Evolutionary conservation across 352 stramenopile genomes (phyloP).

Genomic region (Globisporangium ultimum): DNA sequence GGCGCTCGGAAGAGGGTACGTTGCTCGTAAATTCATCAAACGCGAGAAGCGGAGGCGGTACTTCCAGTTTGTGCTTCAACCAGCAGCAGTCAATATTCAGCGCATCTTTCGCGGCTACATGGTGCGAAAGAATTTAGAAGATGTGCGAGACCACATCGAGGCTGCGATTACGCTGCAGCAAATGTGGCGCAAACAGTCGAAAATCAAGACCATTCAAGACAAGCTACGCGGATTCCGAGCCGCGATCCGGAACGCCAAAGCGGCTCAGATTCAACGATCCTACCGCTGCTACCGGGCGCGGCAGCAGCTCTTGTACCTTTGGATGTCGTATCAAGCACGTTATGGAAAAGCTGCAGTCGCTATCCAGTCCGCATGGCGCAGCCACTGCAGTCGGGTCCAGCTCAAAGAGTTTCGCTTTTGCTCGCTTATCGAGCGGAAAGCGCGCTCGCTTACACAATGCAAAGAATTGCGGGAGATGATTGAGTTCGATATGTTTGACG

Average conservation of each 20-base stretch:
- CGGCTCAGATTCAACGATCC: slow-evolving; percentile 45
- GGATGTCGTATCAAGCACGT: slow-evolving; percentile 32
- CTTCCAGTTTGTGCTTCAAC: slow-evolving; percentile 38
- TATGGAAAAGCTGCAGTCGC: slow-evolving; percentile 56
- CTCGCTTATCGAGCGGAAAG: slow-evolving; percentile 62
- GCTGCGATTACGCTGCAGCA: slow-evolving; percentile 73
- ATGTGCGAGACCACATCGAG: slow-evolving; percentile 50
- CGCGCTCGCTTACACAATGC: slow-evolving; percentile 37
- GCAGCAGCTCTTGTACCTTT: slow-evolving; percentile 31
- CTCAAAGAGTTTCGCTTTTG: slow-evolving; percentile 69
- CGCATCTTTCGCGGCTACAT: slow-evolving; percentile 68
- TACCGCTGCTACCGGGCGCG: slow-evolving; percentile 62
- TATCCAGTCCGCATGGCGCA: slow-evolving; percentile 73
- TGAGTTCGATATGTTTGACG: slow-evolving; percentile 68
- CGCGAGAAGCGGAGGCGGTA: slow-evolving; percentile 44
- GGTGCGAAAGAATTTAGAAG: slow-evolving; percentile 48
- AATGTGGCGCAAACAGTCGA: slow-evolving; percentile 58
- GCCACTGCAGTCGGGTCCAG: slow-evolving; percentile 47
- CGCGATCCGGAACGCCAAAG: slow-evolving; percentile 35
- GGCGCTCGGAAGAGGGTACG: slow-evolving; percentile 50
- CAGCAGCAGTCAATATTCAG: slow-evolving; percentile 51
- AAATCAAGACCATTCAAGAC: slow-evolving; percentile 35
- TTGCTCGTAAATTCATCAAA: slow-evolving; percentile 53
- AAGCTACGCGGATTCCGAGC: slow-evolving; percentile 38
- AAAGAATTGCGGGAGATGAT: slow-evolving; percentile 69